These are phyloP conservation scores for Gentiana macrophylla DNA, from an alignment of 257 asterid genomes.

Conservation along the genomic window DNA sequence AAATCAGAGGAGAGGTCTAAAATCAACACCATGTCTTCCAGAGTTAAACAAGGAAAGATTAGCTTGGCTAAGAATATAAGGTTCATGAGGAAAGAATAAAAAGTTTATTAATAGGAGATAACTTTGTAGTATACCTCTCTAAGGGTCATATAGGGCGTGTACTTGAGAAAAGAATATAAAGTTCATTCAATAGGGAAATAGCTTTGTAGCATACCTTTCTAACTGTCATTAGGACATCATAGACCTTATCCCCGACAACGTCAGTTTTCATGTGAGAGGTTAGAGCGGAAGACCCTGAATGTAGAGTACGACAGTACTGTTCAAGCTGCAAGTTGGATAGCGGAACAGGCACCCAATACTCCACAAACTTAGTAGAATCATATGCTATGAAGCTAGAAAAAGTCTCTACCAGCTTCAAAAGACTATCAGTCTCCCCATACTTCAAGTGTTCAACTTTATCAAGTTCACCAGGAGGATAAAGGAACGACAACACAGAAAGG, in stretches of 20 bases:
- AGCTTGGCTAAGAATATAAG: too few species aligned
- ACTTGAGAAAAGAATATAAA: not conserved
- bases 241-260: slow-evolving; percentile 47
- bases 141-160: too few species aligned
- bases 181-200: slow-evolving; percentile 14
- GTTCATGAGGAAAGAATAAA: too few species aligned
- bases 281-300: slow-evolving; percentile 38
- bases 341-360: slow-evolving; percentile 85
- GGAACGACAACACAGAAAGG: slow-evolving; percentile 37
- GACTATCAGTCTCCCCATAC: slow-evolving; percentile 34
- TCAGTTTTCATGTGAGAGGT: slow-evolving; percentile 47
- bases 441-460: slow-evolving; percentile 30
- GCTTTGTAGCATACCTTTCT: slow-evolving; percentile 54
- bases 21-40: too few species aligned
- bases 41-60: too few species aligned
- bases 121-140: too few species aligned
- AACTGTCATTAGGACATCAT: slow-evolving; percentile 42
- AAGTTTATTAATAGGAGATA: too few species aligned
- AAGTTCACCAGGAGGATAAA: slow-evolving; percentile 30
- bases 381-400: slow-evolving; percentile 29
- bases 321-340: slow-evolving; percentile 80
- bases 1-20: too few species aligned
- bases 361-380: slow-evolving; percentile 45
- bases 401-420: slow-evolving; percentile 33
- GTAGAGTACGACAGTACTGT: slow-evolving; percentile 67